phyloP scores from a whole-genome alignment of 2,329 filamentous ascomycete genomes.

The Pezicula rhizophila region DNA sequence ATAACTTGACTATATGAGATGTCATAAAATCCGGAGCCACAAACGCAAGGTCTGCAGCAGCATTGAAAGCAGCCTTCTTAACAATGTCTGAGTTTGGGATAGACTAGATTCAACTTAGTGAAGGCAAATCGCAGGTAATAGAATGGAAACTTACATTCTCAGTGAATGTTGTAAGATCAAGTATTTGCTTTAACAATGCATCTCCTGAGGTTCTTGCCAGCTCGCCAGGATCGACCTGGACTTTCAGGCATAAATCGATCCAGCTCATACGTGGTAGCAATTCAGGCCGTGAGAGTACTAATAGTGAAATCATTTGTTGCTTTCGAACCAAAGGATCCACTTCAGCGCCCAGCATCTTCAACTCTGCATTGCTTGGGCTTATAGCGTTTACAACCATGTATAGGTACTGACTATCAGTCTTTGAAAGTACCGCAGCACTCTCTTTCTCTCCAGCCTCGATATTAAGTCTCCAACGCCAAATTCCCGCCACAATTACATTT shows the following conservation, averaged over 20 bases:
- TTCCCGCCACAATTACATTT: conserved; percentile 58
- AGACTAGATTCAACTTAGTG: conserved; percentile 13
- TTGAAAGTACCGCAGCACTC: conserved; percentile 59
- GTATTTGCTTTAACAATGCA: conserved; percentile 63
- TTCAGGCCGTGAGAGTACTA: conserved; percentile 73
- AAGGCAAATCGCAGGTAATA: not conserved
- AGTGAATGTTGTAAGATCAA: conserved; percentile 38
- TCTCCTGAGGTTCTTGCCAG: conserved; percentile 61
- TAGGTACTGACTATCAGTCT: conserved; percentile 59
- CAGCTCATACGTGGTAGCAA: conserved; percentile 74
- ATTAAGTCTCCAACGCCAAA: conserved; percentile 75
- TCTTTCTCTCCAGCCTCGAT: conserved; percentile 73
- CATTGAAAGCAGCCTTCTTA: conserved; percentile 70
- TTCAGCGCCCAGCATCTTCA: conserved; percentile 34
- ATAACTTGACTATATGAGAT: conserved; percentile 66
- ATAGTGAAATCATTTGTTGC: conserved; percentile 66
- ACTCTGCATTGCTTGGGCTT: conserved; percentile 51
- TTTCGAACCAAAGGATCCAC: conserved; percentile 49
- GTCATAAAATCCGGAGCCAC: conserved; percentile 81
- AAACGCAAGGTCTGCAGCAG: conserved; percentile 87
- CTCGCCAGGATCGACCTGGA: conserved; percentile 75
- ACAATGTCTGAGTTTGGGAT: conserved; percentile 35
- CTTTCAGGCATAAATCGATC: conserved; percentile 81
- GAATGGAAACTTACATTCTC: conserved; percentile 43
- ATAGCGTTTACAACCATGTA: conserved; percentile 56